phyloP scores from a whole-genome alignment of 805 yeast species.

The Cyberlindnera veronae region DNA sequence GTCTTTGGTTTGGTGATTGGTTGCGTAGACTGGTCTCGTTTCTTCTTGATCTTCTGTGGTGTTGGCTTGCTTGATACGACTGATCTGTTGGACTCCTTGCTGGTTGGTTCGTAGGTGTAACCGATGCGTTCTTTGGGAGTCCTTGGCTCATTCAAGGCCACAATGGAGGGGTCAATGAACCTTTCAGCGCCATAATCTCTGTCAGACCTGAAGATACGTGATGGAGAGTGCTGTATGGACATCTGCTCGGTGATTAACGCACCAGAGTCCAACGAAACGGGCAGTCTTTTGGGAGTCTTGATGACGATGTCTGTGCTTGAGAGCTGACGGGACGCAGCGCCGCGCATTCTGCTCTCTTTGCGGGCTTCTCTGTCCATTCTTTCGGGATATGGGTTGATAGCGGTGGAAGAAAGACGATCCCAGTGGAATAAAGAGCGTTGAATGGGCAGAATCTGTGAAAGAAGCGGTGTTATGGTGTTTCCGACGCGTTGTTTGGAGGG shows the following conservation, averaged over 20 bases:
- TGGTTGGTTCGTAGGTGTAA: slow-evolving; percentile 6
- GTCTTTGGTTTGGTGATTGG: neutral
- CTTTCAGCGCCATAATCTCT: too few species aligned
- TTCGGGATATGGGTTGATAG: too few species aligned
- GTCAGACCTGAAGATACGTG: too few species aligned
- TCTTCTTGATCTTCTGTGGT: slow-evolving; percentile 5
- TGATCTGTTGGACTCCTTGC: slow-evolving; percentile 11
- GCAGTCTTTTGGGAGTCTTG: slow-evolving; percentile 16
- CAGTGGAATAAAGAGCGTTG: too few species aligned
- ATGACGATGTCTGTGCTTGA: slow-evolving; percentile 10
- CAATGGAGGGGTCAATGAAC: neutral
- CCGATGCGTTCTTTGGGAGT: slow-evolving; percentile 3
- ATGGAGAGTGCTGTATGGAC: too few species aligned
- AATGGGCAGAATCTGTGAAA: too few species aligned
- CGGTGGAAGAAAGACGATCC: too few species aligned
- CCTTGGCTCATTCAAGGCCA: neutral
- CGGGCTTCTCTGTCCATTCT: slow-evolving; percentile 20
- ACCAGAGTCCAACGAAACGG: slow-evolving; percentile 19
- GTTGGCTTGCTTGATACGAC: slow-evolving; percentile 13
- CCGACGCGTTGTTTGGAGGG: too few species aligned
- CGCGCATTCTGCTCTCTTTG: slow-evolving; percentile 17
- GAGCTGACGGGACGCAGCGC: slow-evolving; percentile 15
- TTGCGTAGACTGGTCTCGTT: neutral
- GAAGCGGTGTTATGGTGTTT: too few species aligned
- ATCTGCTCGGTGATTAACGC: slow-evolving; percentile 21